Base-by-base conservation (phyloP, 192 early-diverging fungal genomes). In the Paraglomus brasilianum region DNA sequence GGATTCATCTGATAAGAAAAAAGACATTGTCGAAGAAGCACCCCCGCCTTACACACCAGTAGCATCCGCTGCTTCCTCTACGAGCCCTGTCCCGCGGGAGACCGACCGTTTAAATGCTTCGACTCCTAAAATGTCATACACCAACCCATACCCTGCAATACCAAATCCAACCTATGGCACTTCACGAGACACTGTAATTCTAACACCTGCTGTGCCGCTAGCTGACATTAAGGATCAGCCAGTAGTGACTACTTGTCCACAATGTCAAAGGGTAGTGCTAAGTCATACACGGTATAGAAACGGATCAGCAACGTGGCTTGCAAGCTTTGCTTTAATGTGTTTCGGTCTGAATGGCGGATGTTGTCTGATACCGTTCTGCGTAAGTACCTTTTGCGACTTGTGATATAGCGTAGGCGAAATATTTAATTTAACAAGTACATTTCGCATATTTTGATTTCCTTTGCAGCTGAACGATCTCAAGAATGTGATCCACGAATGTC, bases 351-450 rank as follows among this genome's bases (percentile, higher is more conserved):
- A 24, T 11, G 52, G 66, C 39, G 50, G 66, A n/a, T 58, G 53
- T 22, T 69, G 67, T 48, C 49, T 69, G 21, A 6, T 69, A 13
- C 67, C 67, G 8, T 58, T 69, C 38, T 69, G 67, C 47, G 63
- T 66, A 66, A 66, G 63, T 66, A 9, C 1, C 24, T 6, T 56
- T 38, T 59, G 14, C 17, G 13, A 41, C 5, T 58, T 11, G 0
- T 17, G 1, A 59, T 40, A 39, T 11, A 6, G n/a, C 7, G 5
- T 59, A 4, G 10, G 0, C 8, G 17, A 17, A 40, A 45, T 8
- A 15, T 62, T 9, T 30, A 30, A 2, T 30, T 30, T 30, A 30
- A 30, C 30, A 30, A 30, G 30, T 30, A 30, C 30, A 10, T 38
- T 50, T 17, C 11, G 49, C 36, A 1, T 39, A 40, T 22, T 40